These are phyloP conservation scores for Trichoderma sp. DNA, from an alignment of 2,329 filamentous ascomycete genomes.

Conservation along the genomic window DNA sequence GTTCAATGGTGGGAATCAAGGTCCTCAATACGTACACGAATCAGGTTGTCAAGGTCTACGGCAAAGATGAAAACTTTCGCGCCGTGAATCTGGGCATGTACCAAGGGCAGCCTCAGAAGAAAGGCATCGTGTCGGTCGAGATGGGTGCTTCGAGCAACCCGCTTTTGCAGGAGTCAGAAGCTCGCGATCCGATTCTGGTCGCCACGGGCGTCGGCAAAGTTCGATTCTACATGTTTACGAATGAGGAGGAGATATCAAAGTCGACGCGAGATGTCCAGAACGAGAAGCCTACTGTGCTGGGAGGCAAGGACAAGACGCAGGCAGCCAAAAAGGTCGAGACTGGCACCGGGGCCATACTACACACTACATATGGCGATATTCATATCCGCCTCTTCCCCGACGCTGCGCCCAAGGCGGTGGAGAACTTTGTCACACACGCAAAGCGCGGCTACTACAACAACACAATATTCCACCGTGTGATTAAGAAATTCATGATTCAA, in stretches of 20 bases:
- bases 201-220: slow-evolving; percentile 82
- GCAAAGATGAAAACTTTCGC: slow-evolving; percentile 84
- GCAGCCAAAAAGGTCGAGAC: slow-evolving; percentile 64
- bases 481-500: slow-evolving; percentile 99
- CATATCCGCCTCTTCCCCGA: slow-evolving; percentile 91
- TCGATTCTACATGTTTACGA: slow-evolving; percentile 98
- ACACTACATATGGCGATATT: slow-evolving; percentile 94
- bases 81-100: slow-evolving; percentile 83
- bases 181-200: slow-evolving; percentile 84
- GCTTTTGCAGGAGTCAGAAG: slow-evolving; percentile 86
- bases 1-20: slow-evolving; percentile 88
- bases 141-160: slow-evolving; percentile 98
- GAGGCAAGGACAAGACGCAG: slow-evolving; percentile 53
- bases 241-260: slow-evolving; percentile 80
- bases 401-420: slow-evolving; percentile 88
- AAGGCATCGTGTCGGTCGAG: slow-evolving; percentile 87
- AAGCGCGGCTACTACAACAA: slow-evolving; percentile 94
- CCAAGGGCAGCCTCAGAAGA: slow-evolving; percentile 93
- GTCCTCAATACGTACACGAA: slow-evolving; percentile 97
- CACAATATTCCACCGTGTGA: slow-evolving; percentile 95
- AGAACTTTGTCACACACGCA: slow-evolving; percentile 94
- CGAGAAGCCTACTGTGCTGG: slow-evolving; percentile 76
- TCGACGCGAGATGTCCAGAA: slow-evolving; percentile 90
- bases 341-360: slow-evolving; percentile 78
- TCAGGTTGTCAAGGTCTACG: slow-evolving; percentile 85